phyloP scores from a whole-genome alignment of 257 asterid genomes.

The Sherardia arvensis region DNA sequence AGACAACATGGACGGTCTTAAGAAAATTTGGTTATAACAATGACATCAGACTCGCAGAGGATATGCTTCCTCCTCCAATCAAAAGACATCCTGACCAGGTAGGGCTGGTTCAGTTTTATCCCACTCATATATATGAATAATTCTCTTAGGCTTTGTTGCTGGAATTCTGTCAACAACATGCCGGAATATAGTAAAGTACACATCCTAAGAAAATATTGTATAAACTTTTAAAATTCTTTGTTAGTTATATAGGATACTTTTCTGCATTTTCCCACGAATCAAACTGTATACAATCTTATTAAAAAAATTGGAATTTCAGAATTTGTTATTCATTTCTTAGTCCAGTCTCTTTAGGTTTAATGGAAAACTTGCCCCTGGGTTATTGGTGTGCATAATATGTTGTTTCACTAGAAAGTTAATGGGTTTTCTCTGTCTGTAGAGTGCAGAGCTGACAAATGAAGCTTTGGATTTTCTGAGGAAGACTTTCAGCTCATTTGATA shows the following conservation, averaged over 20 bases:
- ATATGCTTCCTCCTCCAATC: conserved; percentile 73
- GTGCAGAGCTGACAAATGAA: conserved; percentile 84
- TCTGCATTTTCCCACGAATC: neutral
- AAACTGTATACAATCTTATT: neutral
- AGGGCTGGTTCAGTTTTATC: conserved; percentile 9
- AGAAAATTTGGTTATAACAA: conserved; percentile 95
- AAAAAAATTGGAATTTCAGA: neutral
- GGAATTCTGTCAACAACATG: neutral
- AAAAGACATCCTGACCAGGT: conserved; percentile 92
- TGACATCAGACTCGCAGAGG: conserved; percentile 83
- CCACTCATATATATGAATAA: neutral
- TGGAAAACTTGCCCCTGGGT: neutral
- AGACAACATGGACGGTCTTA: conserved; percentile 96
- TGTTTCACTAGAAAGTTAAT: neutral
- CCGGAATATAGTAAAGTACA: neutral
- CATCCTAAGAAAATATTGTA: neutral
- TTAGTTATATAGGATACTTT: neutral
- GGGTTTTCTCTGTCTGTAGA: conserved; percentile 28
- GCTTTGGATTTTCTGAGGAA: conserved; percentile 76
- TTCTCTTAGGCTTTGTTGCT: neutral
- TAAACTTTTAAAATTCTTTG: neutral
- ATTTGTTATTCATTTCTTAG: too few species aligned
- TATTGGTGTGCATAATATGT: neutral
- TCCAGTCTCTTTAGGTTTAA: too few species aligned
- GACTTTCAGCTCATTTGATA: conserved; percentile 63